Evolutionary conservation across 2,329 filamentous ascomycete species (phyloP), one percentile per base, ranked within the genome.

Genomic region (Claviceps lovelessii): DNA sequence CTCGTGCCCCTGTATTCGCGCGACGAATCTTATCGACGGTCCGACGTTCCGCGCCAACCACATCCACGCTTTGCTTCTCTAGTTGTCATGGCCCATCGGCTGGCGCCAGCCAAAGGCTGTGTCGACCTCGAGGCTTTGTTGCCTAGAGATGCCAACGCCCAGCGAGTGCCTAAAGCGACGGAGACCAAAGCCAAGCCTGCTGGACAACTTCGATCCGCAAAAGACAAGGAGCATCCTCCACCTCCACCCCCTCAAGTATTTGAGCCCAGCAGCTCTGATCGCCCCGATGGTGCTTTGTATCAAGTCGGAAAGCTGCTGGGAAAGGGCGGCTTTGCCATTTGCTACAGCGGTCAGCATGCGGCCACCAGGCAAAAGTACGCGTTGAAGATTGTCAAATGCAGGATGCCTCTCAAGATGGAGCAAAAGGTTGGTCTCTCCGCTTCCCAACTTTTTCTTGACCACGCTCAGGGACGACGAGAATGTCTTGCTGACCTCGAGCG

Each of bases 271-370:
- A 86, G 85, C 64, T 73, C 75, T 54, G 85, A 89, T 67, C 83
- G 84, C 54, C 79, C 76, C 55, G 75, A 84, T 71, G 86, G 86
- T 54, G 80, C 84, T 54, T 76, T 83, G 51, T 91, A 90, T 72
- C 80, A 85, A 62, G 82, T 87, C 37, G 85, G 86, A 55, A 82
- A 81, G 62, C 75, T 88, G 65, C 75, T 91, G 56, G 87, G 87
- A 31, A 90, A 88, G 70, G 87, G 87, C 49, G 87, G 87, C 10
- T 91, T 91, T 65, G 87, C 87, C 60, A 85, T 90, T 58, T 90
- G 86, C 71, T 86, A 90, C 65, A 80, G 83, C 61, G 86, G 84
- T 50, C 80, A 84, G 61, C 71, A 86, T 54, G 74, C 81, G 53
- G 80, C 83, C 11, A 80, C 80, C 6, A 84, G 79, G 63, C 82